Conservation (phyloP, 352 stramenopile genomes). For the Elongisporangium anandrum region DNA sequence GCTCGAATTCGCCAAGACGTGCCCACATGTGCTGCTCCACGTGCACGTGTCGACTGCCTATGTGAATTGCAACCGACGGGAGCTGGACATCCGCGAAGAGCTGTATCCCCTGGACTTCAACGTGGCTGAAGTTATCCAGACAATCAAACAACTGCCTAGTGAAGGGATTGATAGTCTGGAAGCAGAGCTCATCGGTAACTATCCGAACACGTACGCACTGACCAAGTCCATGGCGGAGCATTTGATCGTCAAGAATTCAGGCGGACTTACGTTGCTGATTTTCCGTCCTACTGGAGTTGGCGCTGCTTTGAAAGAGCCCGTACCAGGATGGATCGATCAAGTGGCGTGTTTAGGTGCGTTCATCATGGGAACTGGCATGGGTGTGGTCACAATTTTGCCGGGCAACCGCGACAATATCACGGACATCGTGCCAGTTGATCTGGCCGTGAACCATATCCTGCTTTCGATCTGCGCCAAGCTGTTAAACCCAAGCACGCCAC, state of each 20-base stretch:
- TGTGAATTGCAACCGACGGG: slow-evolving; percentile 78
- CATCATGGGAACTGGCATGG: slow-evolving; percentile 70
- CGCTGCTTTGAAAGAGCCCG: slow-evolving; percentile 78
- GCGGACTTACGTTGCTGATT: slow-evolving; percentile 60
- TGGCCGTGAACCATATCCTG: slow-evolving; percentile 75
- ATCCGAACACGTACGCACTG: slow-evolving; percentile 88
- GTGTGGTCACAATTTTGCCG: slow-evolving; percentile 76
- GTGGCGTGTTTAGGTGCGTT: slow-evolving; percentile 72
- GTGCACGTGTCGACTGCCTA: slow-evolving; percentile 84
- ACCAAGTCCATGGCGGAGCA: slow-evolving; percentile 88
- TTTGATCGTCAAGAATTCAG: slow-evolving; percentile 43
- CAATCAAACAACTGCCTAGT: no score
- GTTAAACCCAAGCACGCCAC: slow-evolving; percentile 4
- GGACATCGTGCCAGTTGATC: slow-evolving; percentile 80
- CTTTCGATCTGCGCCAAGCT: slow-evolving; percentile 37
- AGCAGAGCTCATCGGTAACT: slow-evolving; percentile 79
- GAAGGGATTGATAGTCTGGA: slow-evolving; percentile 59
- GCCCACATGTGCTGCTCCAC: slow-evolving; percentile 43
- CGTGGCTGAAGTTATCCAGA: slow-evolving; percentile 61
- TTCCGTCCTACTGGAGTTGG: slow-evolving; percentile 83
- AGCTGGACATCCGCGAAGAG: slow-evolving; percentile 49
- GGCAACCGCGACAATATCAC: slow-evolving; percentile 73
- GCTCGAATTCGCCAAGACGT: slow-evolving; percentile 56
- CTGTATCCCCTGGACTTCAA: slow-evolving; percentile 87
- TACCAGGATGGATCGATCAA: slow-evolving; percentile 80